A percentile compares a stretch with the other conserved stretches of the same genome.
These are phyloP conservation scores for Trichoderma sp. DNA, from an alignment of 2,329 filamentous ascomycete species.

Conservation along the genomic window DNA sequence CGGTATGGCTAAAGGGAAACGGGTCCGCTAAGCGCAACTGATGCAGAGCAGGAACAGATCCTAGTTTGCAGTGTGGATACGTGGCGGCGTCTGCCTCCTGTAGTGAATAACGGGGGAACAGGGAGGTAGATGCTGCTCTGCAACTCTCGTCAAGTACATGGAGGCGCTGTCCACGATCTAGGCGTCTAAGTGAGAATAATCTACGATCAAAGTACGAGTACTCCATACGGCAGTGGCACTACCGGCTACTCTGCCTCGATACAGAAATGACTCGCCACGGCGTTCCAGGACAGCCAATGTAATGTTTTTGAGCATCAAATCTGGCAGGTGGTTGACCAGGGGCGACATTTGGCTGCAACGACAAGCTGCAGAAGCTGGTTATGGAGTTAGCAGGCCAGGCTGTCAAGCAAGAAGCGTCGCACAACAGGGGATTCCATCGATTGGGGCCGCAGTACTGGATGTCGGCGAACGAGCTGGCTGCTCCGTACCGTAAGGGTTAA, in stretches of 20 bases:
- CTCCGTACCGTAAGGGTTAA: constrained; percentile 8
- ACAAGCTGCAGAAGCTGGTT: constrained; percentile 6
- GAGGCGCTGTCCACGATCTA: background rate
- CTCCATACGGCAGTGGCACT: background rate
- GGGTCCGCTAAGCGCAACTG: constrained; percentile 13
- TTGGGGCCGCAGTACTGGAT: background rate
- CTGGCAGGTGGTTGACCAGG: background rate
- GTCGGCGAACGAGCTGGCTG: constrained; percentile 3
- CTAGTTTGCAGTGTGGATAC: constrained; percentile 11
- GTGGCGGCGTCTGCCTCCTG: constrained; percentile 13
- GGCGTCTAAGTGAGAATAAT: background rate
- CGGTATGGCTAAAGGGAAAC: constrained; percentile 6
- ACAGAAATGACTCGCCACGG: background rate
- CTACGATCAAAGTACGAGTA: background rate
- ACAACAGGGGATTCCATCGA: constrained; percentile 12
- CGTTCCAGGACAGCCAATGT: background rate
- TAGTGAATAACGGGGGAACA: constrained; percentile 5
- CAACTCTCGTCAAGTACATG: background rate
- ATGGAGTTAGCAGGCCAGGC: background rate
- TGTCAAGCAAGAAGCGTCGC: constrained; percentile 15
- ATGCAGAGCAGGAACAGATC: constrained; percentile 16
- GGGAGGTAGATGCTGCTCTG: background rate
- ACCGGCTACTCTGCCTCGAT: background rate
- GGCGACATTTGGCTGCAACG: constrained; percentile 7
- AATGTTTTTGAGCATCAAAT: background rate